These are phyloP conservation scores for Tuber aestivum DNA, from an alignment of 495 filamentous ascomycete species.

Conservation along the genomic window DNA sequence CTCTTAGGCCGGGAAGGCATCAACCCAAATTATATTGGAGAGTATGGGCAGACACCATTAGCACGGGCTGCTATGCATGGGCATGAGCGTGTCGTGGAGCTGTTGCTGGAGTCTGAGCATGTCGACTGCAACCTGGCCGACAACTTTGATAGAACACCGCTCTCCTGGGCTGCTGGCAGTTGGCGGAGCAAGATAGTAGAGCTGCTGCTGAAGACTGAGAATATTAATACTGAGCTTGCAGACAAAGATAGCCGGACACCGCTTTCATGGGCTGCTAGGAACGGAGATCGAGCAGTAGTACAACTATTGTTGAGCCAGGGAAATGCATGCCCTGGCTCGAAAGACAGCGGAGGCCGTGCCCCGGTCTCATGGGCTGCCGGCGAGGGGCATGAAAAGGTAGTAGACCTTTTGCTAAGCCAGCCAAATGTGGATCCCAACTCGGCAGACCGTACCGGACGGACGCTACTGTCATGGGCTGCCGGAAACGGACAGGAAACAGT, in stretches of 20 bases:
- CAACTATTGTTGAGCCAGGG: conserved; percentile 24
- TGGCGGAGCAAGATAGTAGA: background rate
- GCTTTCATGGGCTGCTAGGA: conserved; percentile 9
- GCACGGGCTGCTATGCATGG: conserved; percentile 16
- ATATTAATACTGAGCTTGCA: background rate
- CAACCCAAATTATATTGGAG: background rate
- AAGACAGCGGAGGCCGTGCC: background rate
- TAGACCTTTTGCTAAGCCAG: conserved; percentile 12
- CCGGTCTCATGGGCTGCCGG: conserved; percentile 15
- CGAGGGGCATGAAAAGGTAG: conserved; percentile 6
- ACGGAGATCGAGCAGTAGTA: conserved; percentile 11
- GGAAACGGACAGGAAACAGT: conserved; percentile 50
- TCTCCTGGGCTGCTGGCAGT: background rate
- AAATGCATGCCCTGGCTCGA: background rate
- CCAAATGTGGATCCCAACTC: conserved; percentile 44
- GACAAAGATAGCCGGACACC: conserved; percentile 3
- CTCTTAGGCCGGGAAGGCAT: conserved; percentile 15
- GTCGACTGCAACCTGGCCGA: conserved; percentile 6
- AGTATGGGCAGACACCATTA: conserved; percentile 11
- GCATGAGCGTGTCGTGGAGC: conserved; percentile 12
- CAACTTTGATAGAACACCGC: background rate
- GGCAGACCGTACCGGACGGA: conserved; percentile 48
- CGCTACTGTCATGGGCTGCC: conserved; percentile 53
- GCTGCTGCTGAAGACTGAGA: background rate
- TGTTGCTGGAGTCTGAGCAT: conserved; percentile 24